A percentile compares a stretch with the other conserved stretches of the same genome.
Evolutionary conservation across 1,139 yeast genomes (phyloP).

Genomic region (Geotrichum siamense): DNA sequence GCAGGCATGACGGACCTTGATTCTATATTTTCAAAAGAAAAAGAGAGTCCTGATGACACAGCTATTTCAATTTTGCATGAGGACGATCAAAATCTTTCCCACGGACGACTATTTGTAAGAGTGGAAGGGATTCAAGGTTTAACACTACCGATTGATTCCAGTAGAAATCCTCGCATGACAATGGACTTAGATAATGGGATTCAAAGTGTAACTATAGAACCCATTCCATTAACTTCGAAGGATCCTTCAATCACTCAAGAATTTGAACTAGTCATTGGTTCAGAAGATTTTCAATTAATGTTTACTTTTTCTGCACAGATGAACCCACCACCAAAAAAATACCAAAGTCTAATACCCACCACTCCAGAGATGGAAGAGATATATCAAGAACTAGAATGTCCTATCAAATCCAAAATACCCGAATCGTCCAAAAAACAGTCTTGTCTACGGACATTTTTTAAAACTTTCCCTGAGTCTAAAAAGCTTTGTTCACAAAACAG

Average conservation of each 20-base stretch:
- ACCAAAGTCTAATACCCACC: background rate
- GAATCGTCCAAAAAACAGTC: conserved; percentile 15
- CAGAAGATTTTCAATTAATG: conserved; percentile 50
- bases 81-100: conserved; percentile 36
- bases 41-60: background rate
- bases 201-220: conserved; percentile 73
- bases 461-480: background rate
- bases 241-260: conserved; percentile 57
- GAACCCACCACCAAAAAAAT: conserved; percentile 12
- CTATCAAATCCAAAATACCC: background rate
- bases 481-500: background rate
- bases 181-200: conserved; percentile 80
- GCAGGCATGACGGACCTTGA: conserved; percentile 11
- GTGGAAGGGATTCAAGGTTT: conserved; percentile 56
- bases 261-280: conserved; percentile 66
- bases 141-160: conserved; percentile 42
- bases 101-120: conserved; percentile 71
- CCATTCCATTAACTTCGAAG: conserved; percentile 41
- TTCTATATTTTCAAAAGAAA: conserved; percentile 10
- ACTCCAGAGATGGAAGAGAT: background rate
- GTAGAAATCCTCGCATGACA: conserved; percentile 47
- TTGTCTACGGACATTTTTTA: conserved; percentile 14
- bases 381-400: background rate
- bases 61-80: background rate
- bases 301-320: conserved; percentile 52